phyloP scores from a whole-genome alignment of 768 basidiomycete species.

The Tulasnella sp. region DNA sequence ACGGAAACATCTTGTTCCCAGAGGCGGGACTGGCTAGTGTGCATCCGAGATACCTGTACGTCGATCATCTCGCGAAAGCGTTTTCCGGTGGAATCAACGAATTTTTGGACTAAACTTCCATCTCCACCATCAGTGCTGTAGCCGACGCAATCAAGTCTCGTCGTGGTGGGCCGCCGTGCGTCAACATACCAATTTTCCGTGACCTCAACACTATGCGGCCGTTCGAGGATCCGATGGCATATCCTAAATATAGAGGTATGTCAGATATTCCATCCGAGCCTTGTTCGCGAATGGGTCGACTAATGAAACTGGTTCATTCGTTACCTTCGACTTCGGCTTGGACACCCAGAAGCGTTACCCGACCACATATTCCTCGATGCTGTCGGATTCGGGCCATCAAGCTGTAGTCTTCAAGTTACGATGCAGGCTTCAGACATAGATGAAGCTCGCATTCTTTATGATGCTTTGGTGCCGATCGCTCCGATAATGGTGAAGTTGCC shows the following conservation, averaged over 20 bases:
- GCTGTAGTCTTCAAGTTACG: conserved; percentile 94
- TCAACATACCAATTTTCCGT: too few relatives aligned
- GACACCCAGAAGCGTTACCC: conserved; percentile 54
- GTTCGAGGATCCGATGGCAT: too few relatives aligned
- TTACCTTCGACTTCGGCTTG: too few relatives aligned
- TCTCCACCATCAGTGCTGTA: not conserved
- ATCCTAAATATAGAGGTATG: too few relatives aligned
- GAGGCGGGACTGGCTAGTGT: not conserved
- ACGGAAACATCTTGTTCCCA: not conserved
- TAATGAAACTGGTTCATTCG: too few relatives aligned
- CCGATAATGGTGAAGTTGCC: conserved; percentile 78
- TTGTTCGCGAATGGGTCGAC: too few relatives aligned
- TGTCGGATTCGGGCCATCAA: conserved; percentile 99
- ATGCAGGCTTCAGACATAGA: conserved; percentile 94
- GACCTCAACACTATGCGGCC: too few relatives aligned
- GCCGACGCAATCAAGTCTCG: not conserved
- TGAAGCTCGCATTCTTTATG: conserved; percentile 91
- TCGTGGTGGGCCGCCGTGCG: not conserved
- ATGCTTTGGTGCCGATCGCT: conserved; percentile 91
- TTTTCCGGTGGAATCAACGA: not conserved
- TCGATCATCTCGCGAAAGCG: not conserved
- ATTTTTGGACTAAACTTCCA: not conserved
- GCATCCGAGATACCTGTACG: not conserved
- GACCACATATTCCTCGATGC: conserved; percentile 98
- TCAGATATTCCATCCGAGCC: too few relatives aligned